Conservation (phyloP, 176 grass and related monocot species). For the Zoysia japonica region DNA sequence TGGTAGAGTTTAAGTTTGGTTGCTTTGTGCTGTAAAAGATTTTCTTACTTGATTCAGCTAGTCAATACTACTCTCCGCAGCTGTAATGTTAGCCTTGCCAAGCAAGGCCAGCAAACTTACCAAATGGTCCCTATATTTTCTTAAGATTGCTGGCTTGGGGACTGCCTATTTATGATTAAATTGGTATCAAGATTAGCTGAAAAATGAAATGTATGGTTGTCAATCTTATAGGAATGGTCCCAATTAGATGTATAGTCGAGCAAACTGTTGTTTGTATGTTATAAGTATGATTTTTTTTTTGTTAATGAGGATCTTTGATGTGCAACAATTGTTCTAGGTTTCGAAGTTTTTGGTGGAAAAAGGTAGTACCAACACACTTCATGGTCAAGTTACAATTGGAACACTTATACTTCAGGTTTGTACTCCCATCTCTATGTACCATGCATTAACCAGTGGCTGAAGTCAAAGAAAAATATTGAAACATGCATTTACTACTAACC, state of each 20-base stretch:
- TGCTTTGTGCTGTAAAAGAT: too few relatives aligned
- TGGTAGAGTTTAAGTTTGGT: too few relatives aligned
- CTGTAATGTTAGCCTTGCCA: too few relatives aligned
- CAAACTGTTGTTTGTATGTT: not conserved
- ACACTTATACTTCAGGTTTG: constrained; percentile 88
- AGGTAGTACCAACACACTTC: constrained; percentile 80
- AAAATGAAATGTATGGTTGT: constrained; percentile 11
- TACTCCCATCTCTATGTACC: constrained; percentile 13
- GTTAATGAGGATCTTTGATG: constrained; percentile 21
- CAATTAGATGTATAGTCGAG: constrained; percentile 9
- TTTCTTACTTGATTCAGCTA: too few relatives aligned
- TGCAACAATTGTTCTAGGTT: constrained; percentile 54
- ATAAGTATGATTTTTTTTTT: constrained; percentile 10
- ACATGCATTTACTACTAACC: not conserved
- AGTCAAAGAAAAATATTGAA: constrained; percentile 17
- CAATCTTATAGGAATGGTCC: not conserved
- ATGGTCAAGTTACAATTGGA: constrained; percentile 98
- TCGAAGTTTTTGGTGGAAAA: constrained; percentile 95
- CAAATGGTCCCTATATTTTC: not conserved
- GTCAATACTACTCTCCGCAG: too few relatives aligned
- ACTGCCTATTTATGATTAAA: not conserved
- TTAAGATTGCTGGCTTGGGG: constrained; percentile 22
- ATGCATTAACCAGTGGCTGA: not conserved
- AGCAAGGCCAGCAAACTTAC: too few relatives aligned
- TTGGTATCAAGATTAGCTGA: constrained; percentile 21